These are phyloP conservation scores for Phytophthora hybrid DNA, from an alignment of 352 stramenopile species.

Conservation along the genomic window DNA sequence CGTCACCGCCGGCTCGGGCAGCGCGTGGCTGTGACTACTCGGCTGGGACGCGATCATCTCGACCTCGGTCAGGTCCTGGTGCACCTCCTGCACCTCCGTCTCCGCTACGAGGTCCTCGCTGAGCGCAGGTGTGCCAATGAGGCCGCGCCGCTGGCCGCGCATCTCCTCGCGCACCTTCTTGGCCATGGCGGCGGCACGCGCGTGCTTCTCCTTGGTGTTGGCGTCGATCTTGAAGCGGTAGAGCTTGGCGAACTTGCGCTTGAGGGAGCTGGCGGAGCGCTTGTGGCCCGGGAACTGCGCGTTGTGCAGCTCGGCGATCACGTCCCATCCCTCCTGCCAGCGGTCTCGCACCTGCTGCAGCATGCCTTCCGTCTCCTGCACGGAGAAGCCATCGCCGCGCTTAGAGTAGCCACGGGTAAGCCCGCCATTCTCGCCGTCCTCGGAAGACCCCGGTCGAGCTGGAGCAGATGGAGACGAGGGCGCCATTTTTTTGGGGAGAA, in stretches of 20 bases:
- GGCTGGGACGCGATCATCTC: slow-evolving; percentile 33
- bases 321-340: slow-evolving; percentile 49
- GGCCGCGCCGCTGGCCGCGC: slow-evolving; percentile 36
- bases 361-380: slow-evolving; percentile 43
- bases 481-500: slow-evolving; percentile 44
- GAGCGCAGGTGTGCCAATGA: slow-evolving; percentile 12
- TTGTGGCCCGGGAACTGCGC: slow-evolving; percentile 45
- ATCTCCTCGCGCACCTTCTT: slow-evolving; percentile 52
- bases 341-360: slow-evolving; percentile 35
- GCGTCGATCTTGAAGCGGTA: slow-evolving; percentile 40
- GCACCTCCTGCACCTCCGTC: slow-evolving; percentile 22
- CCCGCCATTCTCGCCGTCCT: slow-evolving; percentile 15
- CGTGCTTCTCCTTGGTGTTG: slow-evolving; percentile 39
- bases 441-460: not conserved
- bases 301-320: slow-evolving; percentile 45
- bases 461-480: slow-evolving; percentile 19
- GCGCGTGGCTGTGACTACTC: slow-evolving; percentile 4
- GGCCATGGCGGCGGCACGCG: slow-evolving; percentile 24
- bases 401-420: slow-evolving; percentile 29
- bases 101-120: slow-evolving; percentile 29
- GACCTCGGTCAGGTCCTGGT: slow-evolving; percentile 34
- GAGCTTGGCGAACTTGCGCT: slow-evolving; percentile 50
- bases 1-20: slow-evolving; percentile 27
- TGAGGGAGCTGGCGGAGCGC: slow-evolving; percentile 42
- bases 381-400: slow-evolving; percentile 44